phyloP scores from a whole-genome alignment of 208 protist species.

The Trypanosoma avium region DNA sequence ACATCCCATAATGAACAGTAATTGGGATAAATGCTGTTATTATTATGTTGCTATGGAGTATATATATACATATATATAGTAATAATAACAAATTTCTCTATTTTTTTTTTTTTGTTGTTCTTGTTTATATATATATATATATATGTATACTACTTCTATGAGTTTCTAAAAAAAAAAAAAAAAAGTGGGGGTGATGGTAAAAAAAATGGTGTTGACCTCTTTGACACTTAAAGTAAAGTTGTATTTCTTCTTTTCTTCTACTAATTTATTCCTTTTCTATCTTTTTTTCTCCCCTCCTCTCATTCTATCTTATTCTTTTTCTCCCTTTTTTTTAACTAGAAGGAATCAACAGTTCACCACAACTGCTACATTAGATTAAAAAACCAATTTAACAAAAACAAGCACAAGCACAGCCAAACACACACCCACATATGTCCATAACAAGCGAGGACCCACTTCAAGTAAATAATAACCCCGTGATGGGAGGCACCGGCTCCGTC shows the following conservation, averaged over 20 bases:
- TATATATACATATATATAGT: no score
- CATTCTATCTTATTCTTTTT: no score
- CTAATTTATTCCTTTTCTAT: neutral
- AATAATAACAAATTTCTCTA: neutral
- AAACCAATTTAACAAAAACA: no score
- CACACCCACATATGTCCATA: constrained; percentile 64
- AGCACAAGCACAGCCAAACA: constrained; percentile 5
- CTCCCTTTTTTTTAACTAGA: neutral
- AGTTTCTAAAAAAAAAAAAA: no score
- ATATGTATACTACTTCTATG: no score
- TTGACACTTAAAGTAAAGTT: no score
- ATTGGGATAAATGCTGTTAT: neutral
- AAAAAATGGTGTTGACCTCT: no score
- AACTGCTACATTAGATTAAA: neutral
- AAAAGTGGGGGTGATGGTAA: no score
- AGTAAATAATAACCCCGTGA: constrained; percentile 64
- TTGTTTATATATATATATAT: neutral
- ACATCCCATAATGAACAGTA: neutral
- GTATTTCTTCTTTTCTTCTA: constrained; percentile 4
- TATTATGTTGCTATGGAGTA: no score
- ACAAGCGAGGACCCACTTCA: constrained; percentile 47
- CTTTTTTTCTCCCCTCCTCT: constrained; percentile 1
- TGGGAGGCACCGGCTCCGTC: constrained; percentile 63
- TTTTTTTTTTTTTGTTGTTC: neutral
- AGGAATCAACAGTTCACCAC: neutral